Evolutionary conservation across 768 basidiomycete genomes (phyloP), one percentile per base, ranked within the genome.

Genomic region (Terana coerulea): DNA sequence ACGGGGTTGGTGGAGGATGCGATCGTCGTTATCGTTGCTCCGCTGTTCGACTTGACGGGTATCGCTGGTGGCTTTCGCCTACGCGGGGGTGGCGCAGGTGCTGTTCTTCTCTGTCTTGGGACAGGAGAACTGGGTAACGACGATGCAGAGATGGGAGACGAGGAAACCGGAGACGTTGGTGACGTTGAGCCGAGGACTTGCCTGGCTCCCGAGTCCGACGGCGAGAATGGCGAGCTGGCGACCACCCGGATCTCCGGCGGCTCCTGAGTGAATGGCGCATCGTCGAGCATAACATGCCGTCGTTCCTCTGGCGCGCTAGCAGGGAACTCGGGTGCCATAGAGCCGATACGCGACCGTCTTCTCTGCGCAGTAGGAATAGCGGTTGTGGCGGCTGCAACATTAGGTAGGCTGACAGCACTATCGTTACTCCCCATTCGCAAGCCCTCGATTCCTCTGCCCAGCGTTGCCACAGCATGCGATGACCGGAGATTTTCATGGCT

Each of bases 11-110:
- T 61, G n/a, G 73, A 72, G 25, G 64, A 67, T 19, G 74, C 71
- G 34, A 87, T 85, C 1, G 83, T 72, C 6, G 81, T 81, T 29
- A 87, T 81, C 30, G 78, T 79, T 19, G 74, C 76, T 8, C 80
- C 82, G 12, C 75, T 72, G 0, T 75, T 75, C 43, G 64, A 71
- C 26, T 70, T 72, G 12, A 57, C 49, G 1, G 88, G 86, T 39
- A 84, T 73, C 14, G 87, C 83, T 29, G 88, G 88, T 1, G 88
- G 81, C 58, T 86, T 86, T 61, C 88, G 70, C 39, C 87, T 74
- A 61, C 81, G 81, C 3, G 76, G 76, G 17, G 86, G 84, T 9
- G 82, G 77, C n/a, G 88, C 82, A 0, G 87, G 83, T 2, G 86
- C 77, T 3, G 76, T 70, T 49, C 81, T 52, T 22, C 65, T 56